Evolutionary conservation across 148 eudicot species (phyloP), one percentile per base, ranked within the genome.

Genomic region (Nepenthes gracilis): DNA sequence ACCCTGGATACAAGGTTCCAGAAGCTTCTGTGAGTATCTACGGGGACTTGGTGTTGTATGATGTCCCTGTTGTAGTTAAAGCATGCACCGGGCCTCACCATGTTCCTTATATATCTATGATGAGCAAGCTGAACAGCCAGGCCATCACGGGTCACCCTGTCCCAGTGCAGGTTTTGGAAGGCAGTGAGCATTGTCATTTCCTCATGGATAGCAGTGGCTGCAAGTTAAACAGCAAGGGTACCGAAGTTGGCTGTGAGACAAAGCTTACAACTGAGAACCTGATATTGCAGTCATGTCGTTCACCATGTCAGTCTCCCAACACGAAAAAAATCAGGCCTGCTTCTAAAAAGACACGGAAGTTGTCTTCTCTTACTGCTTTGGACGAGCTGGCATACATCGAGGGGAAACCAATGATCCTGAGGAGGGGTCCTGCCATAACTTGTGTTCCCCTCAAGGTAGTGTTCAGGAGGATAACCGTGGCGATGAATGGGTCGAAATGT

Each of bases 361-460:
- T 91, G 64, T 91, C 97, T n/a, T 81, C 97, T 0, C 55, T 91
- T 45, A 75, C 82, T 0, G 77, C 79, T 36, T 63, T 81, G 47
- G 72, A 70, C 52, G 80, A 68, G 67, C 70, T 61, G 45, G 60
- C 61, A 37, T 54, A 33, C 43, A 74, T 64, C 8, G 81, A 70
- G 60, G 61, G 67, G 57, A 78, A 76, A 56, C 62, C 73, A 2
- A 43, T 72, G 55, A 73, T 73, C 57, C 70, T 81, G 37, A 76
- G 70, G 60, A 78, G 77, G 43, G 32, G 32, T 52, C 87, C 88
- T 2, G 75, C 75, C 0, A 55, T 87, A 12, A 84, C 96, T 56
- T 91, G 97, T 71, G 81, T 91, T n/a, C 96, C 97, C 1, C 70
- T 91, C 12, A 91, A 83, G 55, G 77, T 83, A 14, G 88, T 81